Base-by-base conservation (phyloP, 805 yeast species). In the Candida taoyuanica region DNA sequence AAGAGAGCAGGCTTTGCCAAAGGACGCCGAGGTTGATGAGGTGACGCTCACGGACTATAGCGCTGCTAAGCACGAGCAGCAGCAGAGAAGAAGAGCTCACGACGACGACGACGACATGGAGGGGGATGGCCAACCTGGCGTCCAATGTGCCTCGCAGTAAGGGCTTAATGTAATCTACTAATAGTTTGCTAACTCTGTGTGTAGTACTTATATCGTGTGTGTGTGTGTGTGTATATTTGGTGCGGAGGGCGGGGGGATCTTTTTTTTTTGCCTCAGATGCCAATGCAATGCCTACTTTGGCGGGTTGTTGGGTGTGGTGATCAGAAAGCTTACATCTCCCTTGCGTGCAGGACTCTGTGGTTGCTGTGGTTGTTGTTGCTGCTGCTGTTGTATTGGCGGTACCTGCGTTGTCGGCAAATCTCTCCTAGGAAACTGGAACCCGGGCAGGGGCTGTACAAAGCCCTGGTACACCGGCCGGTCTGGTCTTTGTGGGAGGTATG, bases 141-240 rank as follows among this genome's bases (percentile, higher is more conserved):
- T 85, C 41, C 94, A 88, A 75, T 88, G 97, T 76, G 95, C 96
- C 49, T 83, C 91, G 60, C 96, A 88, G 74, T 88, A 75, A 65
- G 43, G n/a, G 8, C 7, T 7, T 26, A n/a, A n/a, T 26, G 7
- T 12, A n/a, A 15, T 9, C 14, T 5, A 15, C 5, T 12, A 18
- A 17, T n/a, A 8, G n/a, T 18, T 25, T 17, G 28, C 26, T 21
- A 12, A 20, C 26, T 19, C n/a, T n/a, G n/a, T n/a, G n/a, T n/a
- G n/a, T n/a, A n/a, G n/a, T n/a, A n/a, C n/a, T n/a, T n/a, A n/a
- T n/a, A n/a, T n/a, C n/a, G n/a, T n/a, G n/a, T n/a, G n/a, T n/a
- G n/a, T n/a, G n/a, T n/a, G n/a, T n/a, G n/a, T n/a, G n/a, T n/a
- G n/a, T n/a, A n/a, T n/a, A n/a, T n/a, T n/a, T n/a, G n/a, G n/a